Base-by-base conservation (phyloP, 371 early-diverging fungal species). In the Coemansia sp. region DNA sequence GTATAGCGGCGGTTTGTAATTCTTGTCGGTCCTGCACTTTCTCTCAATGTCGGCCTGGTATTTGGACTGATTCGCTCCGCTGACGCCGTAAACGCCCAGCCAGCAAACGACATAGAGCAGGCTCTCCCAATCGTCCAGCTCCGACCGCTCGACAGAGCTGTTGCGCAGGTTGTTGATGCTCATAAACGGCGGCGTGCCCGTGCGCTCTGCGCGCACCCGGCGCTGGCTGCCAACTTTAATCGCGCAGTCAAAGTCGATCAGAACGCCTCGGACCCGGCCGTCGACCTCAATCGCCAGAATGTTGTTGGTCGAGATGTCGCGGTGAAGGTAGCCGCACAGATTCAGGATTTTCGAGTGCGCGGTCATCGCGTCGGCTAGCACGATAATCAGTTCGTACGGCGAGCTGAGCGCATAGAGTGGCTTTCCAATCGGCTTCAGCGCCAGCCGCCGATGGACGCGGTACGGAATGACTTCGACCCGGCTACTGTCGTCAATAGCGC, bases 121-220 rank as follows among this genome's bases (percentile, higher is more conserved):
- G 26, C 26, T 56, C 41, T 60, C 62, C 53, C 39, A 52, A 31
- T 67, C 67, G 14, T 67, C 67, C 13, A 67, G 45, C 9, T 10
- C 26, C 1, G 60, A 62, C 34, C 62, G 67, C 38, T 41, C 20
- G 8, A 43, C 9, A 1, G 40, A 31, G 30, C 26, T 42, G 10
- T 34, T 40, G 20, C 48, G 47, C 14, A 68, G 57, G 34, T 57
- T 57, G 16, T 16, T n/a, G 26, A 63, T 45, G 55, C 59, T 62
- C 63, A 68, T 68, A 50, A 57, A 68, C 3, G 68, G 58, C 2
- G 42, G 34, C 1, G 68, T 67, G 1, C 68, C 68, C 10, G 68
- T 62, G 32, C 52, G 57, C 38, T 62, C 51, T 6, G 55, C 40
- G 1, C 58, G 54, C 40, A 40, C 10, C 40, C 7, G 7, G 13